phyloP scores from a whole-genome alignment of 1,284 basidiomycete species.

The Paramarasmius palmivorus region DNA sequence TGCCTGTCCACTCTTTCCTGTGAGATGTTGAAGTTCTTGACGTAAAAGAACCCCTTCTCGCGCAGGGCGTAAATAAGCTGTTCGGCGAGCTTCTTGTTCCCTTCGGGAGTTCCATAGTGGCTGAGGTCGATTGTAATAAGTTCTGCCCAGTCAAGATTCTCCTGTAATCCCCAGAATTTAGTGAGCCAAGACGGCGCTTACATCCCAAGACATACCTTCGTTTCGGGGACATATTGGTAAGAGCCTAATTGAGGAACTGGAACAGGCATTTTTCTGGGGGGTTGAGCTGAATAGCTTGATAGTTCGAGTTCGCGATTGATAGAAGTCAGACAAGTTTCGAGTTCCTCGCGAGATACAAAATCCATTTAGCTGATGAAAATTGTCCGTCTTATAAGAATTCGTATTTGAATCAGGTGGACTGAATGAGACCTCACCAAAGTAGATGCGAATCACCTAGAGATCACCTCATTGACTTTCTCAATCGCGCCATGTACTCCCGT shows the following conservation, averaged over 20 bases:
- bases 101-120: constrained; percentile 40
- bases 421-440: too few relatives aligned
- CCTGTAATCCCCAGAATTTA: constrained; percentile 25
- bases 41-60: constrained; percentile 48
- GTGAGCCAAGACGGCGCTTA: neutral
- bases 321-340: too few relatives aligned
- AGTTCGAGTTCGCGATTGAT: too few relatives aligned
- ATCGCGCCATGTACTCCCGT: too few relatives aligned
- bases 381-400: too few relatives aligned
- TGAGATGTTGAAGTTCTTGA: constrained; percentile 42
- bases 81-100: constrained; percentile 41
- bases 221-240: constrained; percentile 48
- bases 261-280: constrained; percentile 43
- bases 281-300: too few relatives aligned
- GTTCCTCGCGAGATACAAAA: too few relatives aligned
- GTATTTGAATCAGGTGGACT: too few relatives aligned
- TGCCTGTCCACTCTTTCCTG: constrained; percentile 38
- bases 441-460: too few relatives aligned
- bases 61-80: constrained; percentile 46
- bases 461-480: too few relatives aligned
- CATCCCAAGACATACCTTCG: constrained; percentile 32
- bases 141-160: constrained; percentile 50
- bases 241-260: constrained; percentile 39
- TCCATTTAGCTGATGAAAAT: too few relatives aligned
- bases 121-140: constrained; percentile 51